Percentiles rank a stretch among this genome's conserved stretches.
Evolutionary conservation across 2,329 filamentous ascomycete species (phyloP).

Genomic region (Xylariaceae sp.): DNA sequence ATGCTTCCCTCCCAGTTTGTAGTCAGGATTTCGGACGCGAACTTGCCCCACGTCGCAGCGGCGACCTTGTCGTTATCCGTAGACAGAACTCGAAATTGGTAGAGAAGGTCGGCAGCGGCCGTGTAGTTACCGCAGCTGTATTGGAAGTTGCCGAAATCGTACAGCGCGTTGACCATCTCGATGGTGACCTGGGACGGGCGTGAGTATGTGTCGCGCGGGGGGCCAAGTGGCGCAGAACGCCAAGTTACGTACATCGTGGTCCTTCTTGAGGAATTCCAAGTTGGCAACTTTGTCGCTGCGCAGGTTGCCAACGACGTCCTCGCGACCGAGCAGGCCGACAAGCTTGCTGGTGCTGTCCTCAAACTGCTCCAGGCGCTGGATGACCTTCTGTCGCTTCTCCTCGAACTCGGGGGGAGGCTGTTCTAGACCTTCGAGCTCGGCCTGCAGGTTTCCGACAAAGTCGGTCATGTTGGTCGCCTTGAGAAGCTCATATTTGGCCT

Average conservation of each 20-base stretch:
- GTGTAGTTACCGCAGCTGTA: conserved; percentile 95
- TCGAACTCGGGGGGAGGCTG: conserved; percentile 77
- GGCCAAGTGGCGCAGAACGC: not conserved
- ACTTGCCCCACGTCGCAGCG: conserved; percentile 94
- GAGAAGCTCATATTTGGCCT: conserved; percentile 86
- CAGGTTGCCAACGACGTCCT: conserved; percentile 84
- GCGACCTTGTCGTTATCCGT: conserved; percentile 98
- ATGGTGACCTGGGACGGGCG: conserved; percentile 57
- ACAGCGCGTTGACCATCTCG: conserved; percentile 93
- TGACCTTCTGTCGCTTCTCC: conserved; percentile 81
- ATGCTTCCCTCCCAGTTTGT: conserved; percentile 92
- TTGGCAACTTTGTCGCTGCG: conserved; percentile 97
- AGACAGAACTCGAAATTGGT: conserved; percentile 95
- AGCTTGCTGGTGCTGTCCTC: conserved; percentile 87
- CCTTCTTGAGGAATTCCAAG: conserved; percentile 95
- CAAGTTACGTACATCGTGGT: conserved; percentile 64
- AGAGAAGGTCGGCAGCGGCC: conserved; percentile 84
- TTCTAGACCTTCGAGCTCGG: conserved; percentile 75
- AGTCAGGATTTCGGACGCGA: conserved; percentile 90
- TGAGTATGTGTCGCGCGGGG: conserved; percentile 2
- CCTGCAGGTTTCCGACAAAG: conserved; percentile 87
- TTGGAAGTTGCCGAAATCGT: conserved; percentile 94
- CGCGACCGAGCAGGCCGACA: conserved; percentile 74
- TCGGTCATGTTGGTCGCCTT: conserved; percentile 99
- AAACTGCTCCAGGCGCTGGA: conserved; percentile 73